phyloP scores from a whole-genome alignment of 345 rosid species.

The Clarkia xantiana region DNA sequence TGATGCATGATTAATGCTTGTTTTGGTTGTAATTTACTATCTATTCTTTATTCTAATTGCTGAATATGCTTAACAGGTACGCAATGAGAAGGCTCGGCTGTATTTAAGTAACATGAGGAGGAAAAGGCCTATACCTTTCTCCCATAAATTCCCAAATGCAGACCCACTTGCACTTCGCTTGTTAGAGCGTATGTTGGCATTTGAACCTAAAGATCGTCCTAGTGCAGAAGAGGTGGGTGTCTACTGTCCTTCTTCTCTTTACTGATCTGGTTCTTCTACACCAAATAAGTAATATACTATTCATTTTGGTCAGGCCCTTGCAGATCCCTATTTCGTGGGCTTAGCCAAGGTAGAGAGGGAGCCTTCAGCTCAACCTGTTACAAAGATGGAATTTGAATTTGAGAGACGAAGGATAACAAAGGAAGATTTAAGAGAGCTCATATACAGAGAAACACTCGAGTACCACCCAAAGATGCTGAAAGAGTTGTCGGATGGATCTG shows the following conservation, averaged over 20 bases:
- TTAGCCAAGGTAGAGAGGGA: conserved; percentile 93
- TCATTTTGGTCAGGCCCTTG: conserved; percentile 50
- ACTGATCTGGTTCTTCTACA: conserved; percentile 7
- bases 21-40: too few relatives aligned
- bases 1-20: too few relatives aligned
- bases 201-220: conserved; percentile 89
- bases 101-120: conserved; percentile 91
- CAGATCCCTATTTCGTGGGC: conserved; percentile 86
- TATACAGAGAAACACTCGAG: conserved; percentile 81
- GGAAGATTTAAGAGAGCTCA: conserved; percentile 90
- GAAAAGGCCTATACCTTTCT: conserved; percentile 67
- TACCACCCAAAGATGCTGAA: conserved; percentile 94
- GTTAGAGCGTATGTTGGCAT: conserved; percentile 80
- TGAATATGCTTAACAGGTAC: conserved; percentile 67
- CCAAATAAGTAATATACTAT: conserved; percentile 9
- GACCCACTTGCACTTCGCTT: conserved; percentile 90
- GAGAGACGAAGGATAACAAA: conserved; percentile 92
- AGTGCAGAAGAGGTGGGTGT: conserved; percentile 83
- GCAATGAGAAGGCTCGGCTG: conserved; percentile 93
- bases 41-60: too few relatives aligned
- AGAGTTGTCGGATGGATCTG: conserved; percentile 77
- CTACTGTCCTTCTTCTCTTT: not conserved
- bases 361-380: conserved; percentile 88
- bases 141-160: conserved; percentile 82
- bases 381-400: conserved; percentile 92